Evolutionary conservation across 768 basidiomycete genomes (phyloP), one percentile per base, ranked within the genome.

Genomic region (Tulasnella sp.): DNA sequence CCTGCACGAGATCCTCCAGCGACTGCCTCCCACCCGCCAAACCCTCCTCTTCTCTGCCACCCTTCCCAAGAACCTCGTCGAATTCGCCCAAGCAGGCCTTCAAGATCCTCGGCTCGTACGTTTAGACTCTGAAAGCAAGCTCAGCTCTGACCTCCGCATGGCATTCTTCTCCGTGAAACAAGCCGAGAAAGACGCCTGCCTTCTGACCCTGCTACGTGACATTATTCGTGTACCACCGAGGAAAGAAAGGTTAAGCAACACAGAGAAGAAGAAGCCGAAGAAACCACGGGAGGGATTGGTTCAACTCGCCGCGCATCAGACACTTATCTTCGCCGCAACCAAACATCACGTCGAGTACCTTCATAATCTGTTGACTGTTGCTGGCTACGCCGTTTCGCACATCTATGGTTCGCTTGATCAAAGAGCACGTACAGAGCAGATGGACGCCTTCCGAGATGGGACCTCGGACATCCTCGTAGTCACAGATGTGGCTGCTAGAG

Each of bases 291-390:
- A 75, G 45, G 79, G 77, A 63, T 68, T 72, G 60, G 67, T 68
- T 11, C 71, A 73, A n/a, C 81, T 80, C 5, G 82, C 83, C 2
- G 82, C 89, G 23, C 86, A 93, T 69, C 96, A 99, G 71, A 93
- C 93, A 0, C 81, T 99, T 51, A 79, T 99, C 7, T 99, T 99
- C 67, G 84, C 86, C 2, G 91, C 95, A 4, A 99, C 96, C 19
- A 98, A 99, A 71, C 96, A 99, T 68, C 96, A 99, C 66, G 93
- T 99, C 67, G 96, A 98, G 71, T 99, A 96, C 70, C 78, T 98
- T 47, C 78, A 82, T 1, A 80, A 79, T 44, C 76, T 99, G 3
- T 78, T 99, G 56, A 77, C 77, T 3, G 78, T 85, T 11, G 84
- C 86, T 8, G 90, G 91, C 10, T 99, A 95, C 69, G 75, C 88